Percentiles rank a stretch among this genome's conserved stretches.
Evolutionary conservation across 441 rosid species (phyloP).

Genomic region (Brassica balearica): DNA sequence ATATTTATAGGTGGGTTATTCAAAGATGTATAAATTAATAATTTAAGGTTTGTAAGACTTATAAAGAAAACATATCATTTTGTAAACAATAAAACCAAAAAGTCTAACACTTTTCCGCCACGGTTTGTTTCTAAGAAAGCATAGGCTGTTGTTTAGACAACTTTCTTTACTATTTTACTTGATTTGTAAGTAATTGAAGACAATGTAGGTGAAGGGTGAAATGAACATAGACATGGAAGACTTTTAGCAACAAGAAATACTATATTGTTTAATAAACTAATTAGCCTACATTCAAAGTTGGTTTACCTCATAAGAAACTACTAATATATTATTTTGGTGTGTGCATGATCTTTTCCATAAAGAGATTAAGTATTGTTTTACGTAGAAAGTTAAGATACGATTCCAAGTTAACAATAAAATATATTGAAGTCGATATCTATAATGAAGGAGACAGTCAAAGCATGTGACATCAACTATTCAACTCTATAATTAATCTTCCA

Average conservation of each 20-base stretch:
- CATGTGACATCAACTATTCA: constrained; percentile 48
- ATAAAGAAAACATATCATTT: not conserved
- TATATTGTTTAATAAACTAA: constrained; percentile 33
- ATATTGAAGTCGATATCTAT: constrained; percentile 30
- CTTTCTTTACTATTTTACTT: constrained; percentile 21
- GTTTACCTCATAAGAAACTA: constrained; percentile 33
- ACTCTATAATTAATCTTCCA: constrained; percentile 23
- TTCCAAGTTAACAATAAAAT: constrained; percentile 21
- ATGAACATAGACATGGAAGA: constrained; percentile 40
- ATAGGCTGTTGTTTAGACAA: constrained; percentile 33
- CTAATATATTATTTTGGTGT: constrained; percentile 18
- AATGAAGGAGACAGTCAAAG: constrained; percentile 41
- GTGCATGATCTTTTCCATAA: constrained; percentile 42
- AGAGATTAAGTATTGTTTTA: constrained; percentile 31
- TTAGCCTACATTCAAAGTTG: constrained; percentile 43
- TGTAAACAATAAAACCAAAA: constrained; percentile 22
- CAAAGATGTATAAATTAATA: not conserved
- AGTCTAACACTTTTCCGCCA: constrained; percentile 23
- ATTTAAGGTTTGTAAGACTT: not conserved
- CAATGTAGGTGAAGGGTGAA: constrained; percentile 40
- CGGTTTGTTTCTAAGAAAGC: constrained; percentile 13
- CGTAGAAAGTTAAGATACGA: constrained; percentile 44
- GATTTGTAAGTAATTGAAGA: constrained; percentile 24
- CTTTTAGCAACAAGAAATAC: constrained; percentile 16
- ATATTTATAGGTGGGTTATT: not conserved